Conservation (phyloP, 495 filamentous ascomycete genomes). For the Podospora comata region DNA sequence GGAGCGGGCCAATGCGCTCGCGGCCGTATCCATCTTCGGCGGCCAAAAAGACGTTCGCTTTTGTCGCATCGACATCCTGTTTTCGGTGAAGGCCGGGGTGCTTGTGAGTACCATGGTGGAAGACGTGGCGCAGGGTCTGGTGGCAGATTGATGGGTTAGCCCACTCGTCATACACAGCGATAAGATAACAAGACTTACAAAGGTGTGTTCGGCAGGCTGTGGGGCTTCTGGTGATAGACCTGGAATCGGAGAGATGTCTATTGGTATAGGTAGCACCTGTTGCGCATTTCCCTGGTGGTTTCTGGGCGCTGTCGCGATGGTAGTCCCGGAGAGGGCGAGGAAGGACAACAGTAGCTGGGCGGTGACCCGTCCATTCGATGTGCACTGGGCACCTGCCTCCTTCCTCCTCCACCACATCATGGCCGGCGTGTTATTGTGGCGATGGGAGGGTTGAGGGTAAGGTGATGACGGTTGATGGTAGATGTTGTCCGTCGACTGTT, state of each 20-base stretch:
- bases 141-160: slow-evolving; percentile 22
- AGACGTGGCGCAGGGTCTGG: slow-evolving; percentile 82
- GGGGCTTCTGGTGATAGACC: slow-evolving; percentile 41
- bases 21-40: slow-evolving; percentile 59
- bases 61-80: slow-evolving; percentile 61
- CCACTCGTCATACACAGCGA: background rate
- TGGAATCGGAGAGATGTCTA: slow-evolving; percentile 35
- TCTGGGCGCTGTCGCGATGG: slow-evolving; percentile 29
- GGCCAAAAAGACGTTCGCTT: slow-evolving; percentile 60
- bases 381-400: slow-evolving; percentile 37
- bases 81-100: slow-evolving; percentile 72
- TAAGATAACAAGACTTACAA: slow-evolving; percentile 37
- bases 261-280: slow-evolving; percentile 36
- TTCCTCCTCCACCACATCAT: slow-evolving; percentile 48
- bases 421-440: slow-evolving; percentile 15
- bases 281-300: slow-evolving; percentile 23
- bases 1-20: slow-evolving; percentile 49
- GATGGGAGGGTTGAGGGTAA: background rate
- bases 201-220: slow-evolving; percentile 45
- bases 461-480: background rate
- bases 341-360: slow-evolving; percentile 59
- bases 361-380: slow-evolving; percentile 56
- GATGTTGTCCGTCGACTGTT: background rate
- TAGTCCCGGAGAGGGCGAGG: slow-evolving; percentile 52
- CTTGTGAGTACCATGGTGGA: slow-evolving; percentile 76